Evolutionary conservation across 495 filamentous ascomycete genomes (phyloP), one percentile per base, ranked within the genome.

Genomic region (Penicillium macrosclerotiorum): DNA sequence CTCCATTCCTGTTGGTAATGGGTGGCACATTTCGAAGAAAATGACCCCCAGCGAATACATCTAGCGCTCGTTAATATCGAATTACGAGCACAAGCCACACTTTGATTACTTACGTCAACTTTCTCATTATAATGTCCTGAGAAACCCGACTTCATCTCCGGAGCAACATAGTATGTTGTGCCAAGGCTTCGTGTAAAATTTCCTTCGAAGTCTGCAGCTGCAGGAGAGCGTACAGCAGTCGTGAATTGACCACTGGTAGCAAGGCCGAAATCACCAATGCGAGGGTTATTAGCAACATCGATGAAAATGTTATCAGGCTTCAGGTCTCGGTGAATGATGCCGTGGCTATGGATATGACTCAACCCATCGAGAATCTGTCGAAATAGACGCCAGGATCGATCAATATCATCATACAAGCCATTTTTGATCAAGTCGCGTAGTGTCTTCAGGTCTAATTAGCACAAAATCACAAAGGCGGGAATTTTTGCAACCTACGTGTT

Each of bases 281-380:
- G 88, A 8, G 94, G 89, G 56, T 95, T 92, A 33, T 87, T 88
- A 2, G 85, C 77, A 25, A 84, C 79, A 57, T 97, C 94, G 54
- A 97, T 93, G 67, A 98, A 98, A 36, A 98, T 82, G 51, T 98
- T 98, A 56, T 98, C 94, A 0, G 93, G 93, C 59, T 97, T 97
- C n/a, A 98, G 75, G 63, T 98, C 93, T 1, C 93, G 85, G 59
- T 98, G 93, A 16, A 98, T 92, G 52, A 98, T 95, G 33, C 89
- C 90, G 42, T 93, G 75, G 25, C 84, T 76, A 60, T 98, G 93
- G 34, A 98, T 90, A 65, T 98, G 90, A 27, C 78, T 84, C 12
- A 98, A 64, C 0, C 93, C 93, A 67, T 97, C 90, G 3, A 96
- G 73, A 9, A 96, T 85, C 61, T 97, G 94, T 8, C 93, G 81